phyloP scores from a whole-genome alignment of 23 red algal genomes.

The Agarophyton chilense region DNA sequence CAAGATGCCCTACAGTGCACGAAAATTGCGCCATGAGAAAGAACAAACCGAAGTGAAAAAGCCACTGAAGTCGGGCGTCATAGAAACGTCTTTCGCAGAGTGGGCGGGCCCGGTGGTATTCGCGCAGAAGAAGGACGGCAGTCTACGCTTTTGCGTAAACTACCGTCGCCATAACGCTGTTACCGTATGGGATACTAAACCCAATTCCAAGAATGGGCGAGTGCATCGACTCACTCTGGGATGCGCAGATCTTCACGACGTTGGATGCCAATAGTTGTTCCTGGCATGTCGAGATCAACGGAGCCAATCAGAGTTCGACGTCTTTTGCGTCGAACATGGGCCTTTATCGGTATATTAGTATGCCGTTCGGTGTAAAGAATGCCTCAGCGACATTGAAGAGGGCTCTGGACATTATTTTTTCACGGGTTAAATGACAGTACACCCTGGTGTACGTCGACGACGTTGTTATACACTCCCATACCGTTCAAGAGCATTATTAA shows the following conservation, averaged over 20 bases:
- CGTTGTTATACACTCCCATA: background rate
- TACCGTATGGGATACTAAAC: slow-evolving; percentile 26
- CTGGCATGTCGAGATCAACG: background rate
- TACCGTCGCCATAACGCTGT: slow-evolving; percentile 10
- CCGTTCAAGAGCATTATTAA: background rate
- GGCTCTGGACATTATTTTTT: background rate
- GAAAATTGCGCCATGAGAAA: background rate
- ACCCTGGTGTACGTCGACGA: background rate
- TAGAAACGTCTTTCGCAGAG: slow-evolving; percentile 13
- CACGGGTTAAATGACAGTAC: background rate
- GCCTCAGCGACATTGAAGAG: background rate
- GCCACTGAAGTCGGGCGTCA: background rate
- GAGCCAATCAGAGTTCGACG: background rate
- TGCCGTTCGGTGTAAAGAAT: background rate
- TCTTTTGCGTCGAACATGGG: background rate
- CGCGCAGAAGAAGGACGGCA: slow-evolving; percentile 27
- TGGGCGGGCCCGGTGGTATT: slow-evolving; percentile 5
- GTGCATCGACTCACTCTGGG: slow-evolving; percentile 26
- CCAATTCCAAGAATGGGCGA: slow-evolving; percentile 43
- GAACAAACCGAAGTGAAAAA: background rate
- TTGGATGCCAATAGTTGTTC: background rate
- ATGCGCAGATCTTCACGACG: slow-evolving; percentile 2
- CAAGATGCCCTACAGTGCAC: background rate
- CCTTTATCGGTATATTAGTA: background rate
- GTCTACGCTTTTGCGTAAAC: slow-evolving; percentile 24